Evolutionary conservation across 2,329 filamentous ascomycete species (phyloP).

Genomic region (Pseudogymnoascus sp.): DNA sequence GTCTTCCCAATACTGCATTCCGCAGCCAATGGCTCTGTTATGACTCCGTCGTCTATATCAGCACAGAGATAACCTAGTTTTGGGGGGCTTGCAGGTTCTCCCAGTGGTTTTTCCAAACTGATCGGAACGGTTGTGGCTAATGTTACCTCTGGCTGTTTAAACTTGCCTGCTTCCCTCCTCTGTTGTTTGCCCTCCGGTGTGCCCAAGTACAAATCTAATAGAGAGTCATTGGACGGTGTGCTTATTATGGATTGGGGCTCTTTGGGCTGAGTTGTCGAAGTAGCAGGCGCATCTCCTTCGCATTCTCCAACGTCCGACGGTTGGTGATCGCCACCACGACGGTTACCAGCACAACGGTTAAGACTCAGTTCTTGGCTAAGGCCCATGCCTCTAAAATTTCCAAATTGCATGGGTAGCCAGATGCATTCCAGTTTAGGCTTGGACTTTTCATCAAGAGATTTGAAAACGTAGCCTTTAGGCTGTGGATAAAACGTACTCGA

Average conservation of each 20-base stretch:
- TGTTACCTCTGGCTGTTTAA: not conserved
- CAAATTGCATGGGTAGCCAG: slow-evolving; percentile 13
- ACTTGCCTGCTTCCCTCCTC: not conserved
- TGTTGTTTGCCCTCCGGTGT: not conserved
- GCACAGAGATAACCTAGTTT: not conserved
- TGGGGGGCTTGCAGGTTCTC: not conserved
- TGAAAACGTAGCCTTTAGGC: slow-evolving; percentile 12
- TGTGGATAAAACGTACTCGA: slow-evolving; percentile 11
- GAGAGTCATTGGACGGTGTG: not conserved
- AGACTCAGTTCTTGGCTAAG: not conserved
- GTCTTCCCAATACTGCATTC: not conserved
- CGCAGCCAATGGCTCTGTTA: not conserved
- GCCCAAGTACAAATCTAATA: not conserved
- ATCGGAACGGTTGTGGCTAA: not conserved
- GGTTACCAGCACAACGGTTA: not conserved
- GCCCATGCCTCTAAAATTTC: not conserved
- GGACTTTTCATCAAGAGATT: not conserved
- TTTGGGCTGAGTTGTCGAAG: not conserved
- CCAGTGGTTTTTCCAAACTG: not conserved
- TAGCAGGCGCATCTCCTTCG: not conserved
- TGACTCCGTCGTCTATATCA: not conserved
- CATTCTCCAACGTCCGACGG: not conserved
- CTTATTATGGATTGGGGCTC: too few relatives aligned
- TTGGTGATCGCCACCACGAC: not conserved
- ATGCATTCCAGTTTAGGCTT: slow-evolving; percentile 12